Evolutionary conservation across 768 basidiomycete genomes (phyloP), one percentile per base, ranked within the genome.

Genomic region (Chalciporus pseudorubinellus): DNA sequence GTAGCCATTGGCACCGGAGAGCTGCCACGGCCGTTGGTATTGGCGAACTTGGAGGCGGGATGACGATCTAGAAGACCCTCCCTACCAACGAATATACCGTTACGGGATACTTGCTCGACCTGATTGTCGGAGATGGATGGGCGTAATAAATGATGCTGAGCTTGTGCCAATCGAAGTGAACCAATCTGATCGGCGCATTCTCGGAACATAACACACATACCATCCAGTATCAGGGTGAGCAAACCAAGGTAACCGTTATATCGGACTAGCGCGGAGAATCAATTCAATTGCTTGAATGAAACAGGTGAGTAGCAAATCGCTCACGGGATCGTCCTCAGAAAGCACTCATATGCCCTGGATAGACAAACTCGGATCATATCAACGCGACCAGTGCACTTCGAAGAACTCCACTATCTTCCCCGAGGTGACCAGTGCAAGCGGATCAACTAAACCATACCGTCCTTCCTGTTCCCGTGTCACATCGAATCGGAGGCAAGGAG

Each of bases 1-100:
- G 29, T 34, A 52, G 21, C 38, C 47, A 60, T 57, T 59, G 51
- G 53, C 42, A 52, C 10, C 56, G 59, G 57, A 53, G 55, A 16
- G 48, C 46, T 47, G 43, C 50, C 50, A 19, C 14, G 14, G 57
- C 55, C 46, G 41, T 44, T 46, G 46, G 51, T 48, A 31, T 55
- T 60, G 49, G 50, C 44, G n/a, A 39, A 20, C 50, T 26, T 38
- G 56, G 48, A 47, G 51, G 22, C 46, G 10, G 21, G 14, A 46
- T 28, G 42, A 42, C 41, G 24, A 20, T 16, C 41, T 3, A 38
- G 20, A 47, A 14, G 44, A 49, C 53, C 55, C 56, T 66, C 31
- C 31, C 20, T 18, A 46, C 28, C 24, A 36, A 36, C n/a, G 3
- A 36, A 8, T n/a, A 36, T 36, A 36, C 34, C 34, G 16, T 36